A percentile compares a stretch with the other conserved stretches of the same genome.
Evolutionary conservation across 1,284 basidiomycete species (phyloP).

Genomic region (Mycena sp.): DNA sequence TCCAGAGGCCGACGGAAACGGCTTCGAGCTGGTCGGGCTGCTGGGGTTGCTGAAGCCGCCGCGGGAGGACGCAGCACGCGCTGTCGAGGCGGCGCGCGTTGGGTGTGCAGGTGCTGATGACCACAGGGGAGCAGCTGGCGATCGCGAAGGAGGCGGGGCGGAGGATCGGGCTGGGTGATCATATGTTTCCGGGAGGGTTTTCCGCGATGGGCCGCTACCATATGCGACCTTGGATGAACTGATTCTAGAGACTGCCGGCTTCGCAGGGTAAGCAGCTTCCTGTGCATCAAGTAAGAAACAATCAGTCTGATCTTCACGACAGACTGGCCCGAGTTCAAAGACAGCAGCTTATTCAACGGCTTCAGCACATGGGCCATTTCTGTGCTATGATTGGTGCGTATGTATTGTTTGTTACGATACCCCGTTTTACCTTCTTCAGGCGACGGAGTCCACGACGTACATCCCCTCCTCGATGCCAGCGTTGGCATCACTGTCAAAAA

Average conservation of each 20-base stretch:
- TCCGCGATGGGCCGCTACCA: constrained; percentile 91
- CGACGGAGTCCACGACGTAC: constrained; percentile 90
- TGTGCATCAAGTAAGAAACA: constrained; percentile 87
- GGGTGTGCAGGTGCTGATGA: constrained; percentile 99
- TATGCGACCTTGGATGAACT: constrained; percentile 89
- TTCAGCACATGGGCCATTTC: constrained; percentile 88
- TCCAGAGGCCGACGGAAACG: constrained; percentile 86
- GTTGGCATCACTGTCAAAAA: constrained; percentile 96
- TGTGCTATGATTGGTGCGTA: constrained; percentile 78
- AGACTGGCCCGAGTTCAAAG: constrained; percentile 94
- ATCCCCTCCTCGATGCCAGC: constrained; percentile 91
- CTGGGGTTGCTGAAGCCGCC: constrained; percentile 98
- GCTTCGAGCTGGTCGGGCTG: constrained; percentile 96
- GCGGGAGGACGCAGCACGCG: constrained; percentile 97
- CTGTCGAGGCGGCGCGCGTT: constrained; percentile 94
- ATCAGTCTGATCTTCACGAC: constrained; percentile 80
- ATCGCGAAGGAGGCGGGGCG: constrained; percentile 99
- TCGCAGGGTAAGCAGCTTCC: constrained; percentile 92
- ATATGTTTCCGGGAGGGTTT: constrained; percentile 98
- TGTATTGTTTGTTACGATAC: not conserved
- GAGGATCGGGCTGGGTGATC: constrained; percentile 92
- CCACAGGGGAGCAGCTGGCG: constrained; percentile 96
- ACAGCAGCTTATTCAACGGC: constrained; percentile 82
- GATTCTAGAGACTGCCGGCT: constrained; percentile 91
- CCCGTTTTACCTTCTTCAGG: constrained; percentile 62